Evolutionary conservation across 164 flowering plant species (phyloP), one percentile per base, ranked within the genome.

Genomic region (Kingdonia uniflora): DNA sequence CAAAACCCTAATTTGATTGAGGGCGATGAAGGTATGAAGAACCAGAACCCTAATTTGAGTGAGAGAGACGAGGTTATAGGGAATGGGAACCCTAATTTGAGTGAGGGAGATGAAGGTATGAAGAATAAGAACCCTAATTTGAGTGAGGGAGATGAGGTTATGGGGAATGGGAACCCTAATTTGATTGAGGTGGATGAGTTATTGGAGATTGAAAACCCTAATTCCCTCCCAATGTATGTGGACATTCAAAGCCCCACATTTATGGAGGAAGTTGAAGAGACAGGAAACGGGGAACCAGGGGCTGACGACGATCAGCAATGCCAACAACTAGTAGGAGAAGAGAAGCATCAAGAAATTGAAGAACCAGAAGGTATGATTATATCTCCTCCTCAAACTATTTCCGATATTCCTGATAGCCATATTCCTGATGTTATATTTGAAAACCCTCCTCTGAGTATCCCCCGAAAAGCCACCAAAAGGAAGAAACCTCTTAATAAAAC

Each of bases 401-500:
- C 51, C 17, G n/a, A 15, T 46, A 17, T 55, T 11, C 62, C 41
- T 1, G 48, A 19, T 25, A 8, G 39, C 1, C 17, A 5, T 12
- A 24, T 58, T 37, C 2, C 41, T 11, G 61, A 49, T 58, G 35
- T 57, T 19, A 14, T 33, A n/a, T 33, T 17, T 0, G 50, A 57
- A 51, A 62, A 54, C 51, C 56, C 61, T 40, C 26, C 48, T 40
- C 54, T 35, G 22, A 8, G 40, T 23, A 44, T 59, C 5, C 26
- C 52, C 29, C 72, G 83, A 58, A 67, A 63, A n/a, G 54, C 42
- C 17, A 1, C 52, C 11, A 71, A 73, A 61, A 63, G 76, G 22
- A 80, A 72, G 74, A 73, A 70, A 51, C 17, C 37, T 16, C 17
- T 49, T 17, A 16, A 40, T 14, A 2, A 0, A 0, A 69, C 55